These are phyloP conservation scores for Russula vinacea DNA, from an alignment of 768 basidiomycete genomes.

Conservation along the genomic window DNA sequence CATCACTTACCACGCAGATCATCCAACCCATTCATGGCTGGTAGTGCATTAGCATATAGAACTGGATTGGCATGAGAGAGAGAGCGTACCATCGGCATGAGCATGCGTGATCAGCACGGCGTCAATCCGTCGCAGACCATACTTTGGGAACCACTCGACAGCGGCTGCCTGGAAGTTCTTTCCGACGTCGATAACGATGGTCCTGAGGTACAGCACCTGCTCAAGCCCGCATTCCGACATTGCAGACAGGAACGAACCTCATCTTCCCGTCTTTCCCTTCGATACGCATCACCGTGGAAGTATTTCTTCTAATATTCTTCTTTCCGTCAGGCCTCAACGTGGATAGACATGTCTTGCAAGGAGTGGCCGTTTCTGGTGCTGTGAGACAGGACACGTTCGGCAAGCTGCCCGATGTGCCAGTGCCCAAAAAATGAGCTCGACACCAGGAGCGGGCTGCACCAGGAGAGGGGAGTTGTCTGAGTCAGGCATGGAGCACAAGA, in stretches of 20 bases:
- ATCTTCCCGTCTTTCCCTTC: slow-evolving; percentile 39
- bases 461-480: background rate
- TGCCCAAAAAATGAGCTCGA: slow-evolving; percentile 78
- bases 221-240: background rate
- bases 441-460: slow-evolving; percentile 25
- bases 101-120: slow-evolving; percentile 83
- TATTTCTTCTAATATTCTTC: slow-evolving; percentile 84
- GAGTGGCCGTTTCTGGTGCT: slow-evolving; percentile 47
- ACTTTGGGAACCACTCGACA: slow-evolving; percentile 62
- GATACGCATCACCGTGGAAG: slow-evolving; percentile 63
- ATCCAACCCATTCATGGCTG: slow-evolving; percentile 86
- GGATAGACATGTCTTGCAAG: slow-evolving; percentile 65
- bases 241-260: slow-evolving; percentile 49
- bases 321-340: slow-evolving; percentile 66
- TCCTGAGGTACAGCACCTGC: slow-evolving; percentile 43
- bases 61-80: background rate
- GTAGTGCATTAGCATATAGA: background rate
- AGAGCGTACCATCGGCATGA: slow-evolving; percentile 67
- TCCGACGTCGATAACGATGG: slow-evolving; percentile 79
- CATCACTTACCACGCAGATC: slow-evolving; percentile 67
- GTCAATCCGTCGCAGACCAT: slow-evolving; percentile 67
- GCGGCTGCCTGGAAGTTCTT: slow-evolving; percentile 72
- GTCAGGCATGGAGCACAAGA: slow-evolving; percentile 7
- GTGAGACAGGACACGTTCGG: slow-evolving; percentile 76
- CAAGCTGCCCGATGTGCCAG: slow-evolving; percentile 72